Percentiles rank a stretch among this genome's conserved stretches.
These are phyloP conservation scores for Monosporascus sp. DNA, from an alignment of 2,329 filamentous ascomycete species.

Conservation along the genomic window DNA sequence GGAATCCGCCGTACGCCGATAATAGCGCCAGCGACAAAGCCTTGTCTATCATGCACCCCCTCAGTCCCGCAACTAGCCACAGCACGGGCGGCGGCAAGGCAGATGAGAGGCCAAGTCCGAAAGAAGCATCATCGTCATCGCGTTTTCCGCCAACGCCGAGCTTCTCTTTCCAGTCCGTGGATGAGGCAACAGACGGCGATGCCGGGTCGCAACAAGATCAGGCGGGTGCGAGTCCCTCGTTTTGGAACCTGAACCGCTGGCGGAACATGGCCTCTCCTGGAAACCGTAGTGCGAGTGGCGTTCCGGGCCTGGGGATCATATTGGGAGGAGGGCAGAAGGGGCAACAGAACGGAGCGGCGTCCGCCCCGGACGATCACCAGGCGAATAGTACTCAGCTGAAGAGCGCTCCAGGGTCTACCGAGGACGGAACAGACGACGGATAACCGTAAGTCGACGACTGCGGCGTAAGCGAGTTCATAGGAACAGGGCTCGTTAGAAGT, in stretches of 20 bases:
- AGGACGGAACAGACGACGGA: no score
- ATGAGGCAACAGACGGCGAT: constrained; percentile 35
- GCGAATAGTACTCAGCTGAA: no score
- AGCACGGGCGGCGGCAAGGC: constrained; percentile 11
- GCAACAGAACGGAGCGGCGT: no score
- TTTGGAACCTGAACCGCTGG: constrained; percentile 57
- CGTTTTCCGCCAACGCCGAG: constrained; percentile 47
- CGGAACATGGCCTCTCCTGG: constrained; percentile 23
- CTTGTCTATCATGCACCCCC: constrained; percentile 19
- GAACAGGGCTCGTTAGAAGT: no score
- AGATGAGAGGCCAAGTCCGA: constrained; percentile 9
- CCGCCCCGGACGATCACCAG: no score
- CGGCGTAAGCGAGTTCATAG: no score
- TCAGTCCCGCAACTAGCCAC: constrained; percentile 37
- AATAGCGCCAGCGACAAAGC: constrained; percentile 1
- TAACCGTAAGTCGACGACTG: no score
- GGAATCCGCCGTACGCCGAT: constrained; percentile 38
- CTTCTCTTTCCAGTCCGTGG: constrained; percentile 42
- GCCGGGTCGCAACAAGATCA: constrained; percentile 32
- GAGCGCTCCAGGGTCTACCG: no score
- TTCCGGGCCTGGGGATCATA: neutral
- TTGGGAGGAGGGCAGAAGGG: no score
- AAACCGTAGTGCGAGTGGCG: neutral
- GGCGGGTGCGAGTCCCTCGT: constrained; percentile 39
- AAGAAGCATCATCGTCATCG: constrained; percentile 16